Percentiles rank a stretch among this genome's conserved stretches.
phyloP scores from a whole-genome alignment of 2,329 filamentous ascomycete species.

The Leptographium galeiforme region DNA sequence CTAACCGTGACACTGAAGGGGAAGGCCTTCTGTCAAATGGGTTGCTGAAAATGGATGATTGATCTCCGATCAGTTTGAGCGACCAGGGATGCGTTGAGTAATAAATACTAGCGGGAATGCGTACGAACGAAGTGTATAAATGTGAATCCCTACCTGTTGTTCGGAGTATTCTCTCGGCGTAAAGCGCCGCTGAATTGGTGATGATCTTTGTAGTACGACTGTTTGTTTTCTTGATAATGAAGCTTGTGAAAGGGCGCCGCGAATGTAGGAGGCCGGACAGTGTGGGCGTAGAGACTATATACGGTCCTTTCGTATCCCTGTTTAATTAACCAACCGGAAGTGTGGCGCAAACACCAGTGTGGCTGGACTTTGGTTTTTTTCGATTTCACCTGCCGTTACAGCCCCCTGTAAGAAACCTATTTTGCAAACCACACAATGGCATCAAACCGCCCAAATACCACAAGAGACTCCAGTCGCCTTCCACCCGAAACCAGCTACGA shows the following conservation, averaged over 20 bases:
- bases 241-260: conserved; percentile 8
- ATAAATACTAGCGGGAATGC: not conserved
- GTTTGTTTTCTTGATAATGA: not conserved
- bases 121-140: not conserved
- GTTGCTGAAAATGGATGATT: not conserved
- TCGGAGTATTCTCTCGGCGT: not conserved
- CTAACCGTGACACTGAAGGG: not conserved
- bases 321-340: not conserved
- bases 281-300: conserved; percentile 11
- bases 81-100: not conserved
- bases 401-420: no score
- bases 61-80: not conserved
- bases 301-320: conserved; percentile 9
- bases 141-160: no score
- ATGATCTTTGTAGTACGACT: conserved; percentile 2
- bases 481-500: conserved; percentile 13
- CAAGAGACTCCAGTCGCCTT: not conserved
- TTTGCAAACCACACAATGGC: conserved; percentile 3
- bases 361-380: not conserved
- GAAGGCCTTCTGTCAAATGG: not conserved
- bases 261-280: conserved; percentile 12
- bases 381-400: no score
- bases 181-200: not conserved
- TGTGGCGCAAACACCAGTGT: not conserved
- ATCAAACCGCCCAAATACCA: not conserved